Percentiles rank a stretch among this genome's conserved stretches.
Evolutionary conservation across 495 filamentous ascomycete species (phyloP).

Genomic region (Parathielavia appendiculata): DNA sequence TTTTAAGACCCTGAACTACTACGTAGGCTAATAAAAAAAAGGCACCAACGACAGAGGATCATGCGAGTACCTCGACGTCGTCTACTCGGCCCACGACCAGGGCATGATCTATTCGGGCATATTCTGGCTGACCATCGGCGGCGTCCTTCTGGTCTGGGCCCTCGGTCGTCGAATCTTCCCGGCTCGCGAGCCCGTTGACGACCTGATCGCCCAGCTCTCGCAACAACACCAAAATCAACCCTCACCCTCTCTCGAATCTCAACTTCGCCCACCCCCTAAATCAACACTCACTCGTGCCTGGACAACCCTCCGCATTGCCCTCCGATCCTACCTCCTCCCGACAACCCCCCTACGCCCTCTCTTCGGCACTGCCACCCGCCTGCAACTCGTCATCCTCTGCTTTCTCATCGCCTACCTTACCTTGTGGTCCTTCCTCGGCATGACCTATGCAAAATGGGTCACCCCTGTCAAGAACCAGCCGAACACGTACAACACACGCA

Average conservation of each 20-base stretch:
- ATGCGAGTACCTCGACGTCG: constrained; percentile 59
- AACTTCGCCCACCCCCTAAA: constrained; percentile 11
- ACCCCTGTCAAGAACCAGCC: constrained; percentile 50
- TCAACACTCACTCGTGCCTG: constrained; percentile 37
- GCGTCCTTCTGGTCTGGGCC: constrained; percentile 48
- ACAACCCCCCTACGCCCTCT: constrained; percentile 30
- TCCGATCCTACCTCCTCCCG: constrained; percentile 44
- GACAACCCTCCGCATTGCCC: constrained; percentile 26
- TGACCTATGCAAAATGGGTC: constrained; percentile 54
- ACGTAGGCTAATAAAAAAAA: no score
- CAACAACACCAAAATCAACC: background rate
- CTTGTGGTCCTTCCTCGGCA: constrained; percentile 60
- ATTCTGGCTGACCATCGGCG: constrained; percentile 53
- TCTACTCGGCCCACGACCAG: constrained; percentile 55
- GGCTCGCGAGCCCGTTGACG: constrained; percentile 15
- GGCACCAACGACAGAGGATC: constrained; percentile 51
- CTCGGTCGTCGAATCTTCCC: constrained; percentile 32
- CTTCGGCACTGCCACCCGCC: constrained; percentile 39
- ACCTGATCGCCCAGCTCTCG: constrained; percentile 14
- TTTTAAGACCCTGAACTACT: no score
- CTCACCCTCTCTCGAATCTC: background rate
- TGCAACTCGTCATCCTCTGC: constrained; percentile 40
- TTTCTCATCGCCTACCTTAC: constrained; percentile 50
- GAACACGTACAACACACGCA: constrained; percentile 49
- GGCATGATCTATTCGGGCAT: constrained; percentile 59